Conservation (phyloP, 305 asterid species). For the Andrographis paniculata region DNA sequence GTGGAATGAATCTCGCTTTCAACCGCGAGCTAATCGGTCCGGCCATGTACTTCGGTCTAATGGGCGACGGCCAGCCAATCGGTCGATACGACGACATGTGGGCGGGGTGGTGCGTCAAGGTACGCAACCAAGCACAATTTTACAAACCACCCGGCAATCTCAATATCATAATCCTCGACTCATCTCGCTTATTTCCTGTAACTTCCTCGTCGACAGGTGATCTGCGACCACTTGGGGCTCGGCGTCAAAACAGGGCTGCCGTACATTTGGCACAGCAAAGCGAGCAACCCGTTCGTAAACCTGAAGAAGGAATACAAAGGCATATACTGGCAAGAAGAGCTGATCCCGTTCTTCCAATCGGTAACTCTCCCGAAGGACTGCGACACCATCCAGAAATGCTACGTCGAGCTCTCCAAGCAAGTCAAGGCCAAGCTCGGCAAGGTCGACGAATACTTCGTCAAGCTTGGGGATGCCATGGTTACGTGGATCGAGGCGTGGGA, state of each 20-base stretch:
- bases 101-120: conserved; percentile 21
- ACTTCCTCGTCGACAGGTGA: conserved; percentile 7
- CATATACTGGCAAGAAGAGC: conserved; percentile 22
- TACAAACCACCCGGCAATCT: no score
- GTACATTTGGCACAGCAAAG: conserved; percentile 22
- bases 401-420: conserved; percentile 19
- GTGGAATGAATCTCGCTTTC: conserved; percentile 21
- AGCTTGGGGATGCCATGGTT: conserved; percentile 11
- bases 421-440: conserved; percentile 21
- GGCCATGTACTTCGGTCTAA: conserved; percentile 20
- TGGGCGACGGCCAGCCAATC: conserved; percentile 14
- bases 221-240: conserved; percentile 20
- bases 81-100: conserved; percentile 22
- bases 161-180: not conserved
- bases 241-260: conserved; percentile 23
- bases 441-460: conserved; percentile 22
- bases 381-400: conserved; percentile 18
- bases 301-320: conserved; percentile 20
- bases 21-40: conserved; percentile 20
- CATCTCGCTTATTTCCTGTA: not conserved
- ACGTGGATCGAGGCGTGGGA: no score
- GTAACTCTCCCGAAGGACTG: conserved; percentile 16
- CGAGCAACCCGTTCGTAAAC: conserved; percentile 20
- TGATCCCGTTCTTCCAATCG: conserved; percentile 20
- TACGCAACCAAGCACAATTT: no score